phyloP scores from a whole-genome alignment of 768 basidiomycete genomes.

The Lentinula raphanica region DNA sequence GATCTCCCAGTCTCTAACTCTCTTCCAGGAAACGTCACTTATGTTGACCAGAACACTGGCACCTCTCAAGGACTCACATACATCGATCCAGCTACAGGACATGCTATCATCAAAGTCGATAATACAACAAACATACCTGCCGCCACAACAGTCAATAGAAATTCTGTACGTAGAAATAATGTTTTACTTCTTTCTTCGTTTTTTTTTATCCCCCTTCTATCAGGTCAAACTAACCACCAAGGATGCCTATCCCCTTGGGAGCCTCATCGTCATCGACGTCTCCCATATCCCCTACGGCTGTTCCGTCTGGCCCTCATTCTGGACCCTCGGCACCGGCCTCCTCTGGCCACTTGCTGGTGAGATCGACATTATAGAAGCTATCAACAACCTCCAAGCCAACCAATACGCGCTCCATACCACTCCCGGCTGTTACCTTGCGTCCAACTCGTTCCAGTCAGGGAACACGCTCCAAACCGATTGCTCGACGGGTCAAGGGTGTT shows the following conservation, averaged over 20 bases:
- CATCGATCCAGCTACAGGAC: slow-evolving; percentile 43
- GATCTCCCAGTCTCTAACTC: slow-evolving; percentile 6
- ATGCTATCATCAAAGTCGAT: slow-evolving; percentile 70
- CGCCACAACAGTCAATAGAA: slow-evolving; percentile 41
- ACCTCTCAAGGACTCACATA: slow-evolving; percentile 42
- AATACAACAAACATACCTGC: slow-evolving; percentile 48
- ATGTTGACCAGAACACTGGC: slow-evolving; percentile 11
- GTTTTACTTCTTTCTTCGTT: background rate
- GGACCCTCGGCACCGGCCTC: slow-evolving; percentile 34
- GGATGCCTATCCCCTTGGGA: slow-evolving; percentile 34
- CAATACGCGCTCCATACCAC: slow-evolving; percentile 54
- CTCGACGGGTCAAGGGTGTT: slow-evolving; percentile 34
- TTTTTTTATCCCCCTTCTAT: background rate
- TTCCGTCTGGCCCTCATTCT: slow-evolving; percentile 47
- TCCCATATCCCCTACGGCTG: slow-evolving; percentile 53
- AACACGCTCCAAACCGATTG: slow-evolving; percentile 25
- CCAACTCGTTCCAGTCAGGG: slow-evolving; percentile 26
- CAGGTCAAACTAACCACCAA: slow-evolving; percentile 42
- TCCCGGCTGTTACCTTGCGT: slow-evolving; percentile 29
- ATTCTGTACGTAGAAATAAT: slow-evolving; percentile 39
- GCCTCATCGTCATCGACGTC: slow-evolving; percentile 37
- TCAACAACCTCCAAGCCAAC: slow-evolving; percentile 47
- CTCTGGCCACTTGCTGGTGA: slow-evolving; percentile 40
- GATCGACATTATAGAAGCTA: slow-evolving; percentile 54
- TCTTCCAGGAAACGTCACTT: slow-evolving; percentile 22